These are phyloP conservation scores for Garcia nutans DNA, from an alignment of 345 rosid genomes.

Conservation along the genomic window DNA sequence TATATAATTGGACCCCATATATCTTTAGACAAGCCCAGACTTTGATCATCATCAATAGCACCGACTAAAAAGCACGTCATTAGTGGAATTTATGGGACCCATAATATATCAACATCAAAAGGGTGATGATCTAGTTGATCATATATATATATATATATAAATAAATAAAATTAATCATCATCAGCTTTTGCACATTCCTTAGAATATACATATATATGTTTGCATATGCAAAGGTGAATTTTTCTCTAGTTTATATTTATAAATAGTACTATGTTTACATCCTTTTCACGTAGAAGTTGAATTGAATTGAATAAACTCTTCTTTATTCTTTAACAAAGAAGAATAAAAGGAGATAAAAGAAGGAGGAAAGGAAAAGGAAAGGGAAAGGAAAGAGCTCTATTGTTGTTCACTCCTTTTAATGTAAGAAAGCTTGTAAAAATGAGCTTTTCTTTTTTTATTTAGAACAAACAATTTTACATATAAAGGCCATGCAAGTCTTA, in stretches of 20 bases:
- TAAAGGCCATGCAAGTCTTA: constrained; percentile 28
- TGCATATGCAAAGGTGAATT: too few relatives aligned
- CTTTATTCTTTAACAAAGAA: constrained; percentile 34
- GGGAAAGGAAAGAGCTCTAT: constrained; percentile 39
- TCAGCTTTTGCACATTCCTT: constrained; percentile 13
- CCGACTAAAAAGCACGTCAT: constrained; percentile 39
- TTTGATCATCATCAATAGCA: constrained; percentile 34
- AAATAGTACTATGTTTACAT: constrained; percentile 3
- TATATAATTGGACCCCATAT: constrained; percentile 25
- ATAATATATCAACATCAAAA: constrained; percentile 26
- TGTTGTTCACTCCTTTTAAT: constrained; percentile 58
- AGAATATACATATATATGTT: constrained; percentile 7
- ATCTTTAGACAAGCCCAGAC: constrained; percentile 21
- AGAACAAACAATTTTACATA: too few relatives aligned
- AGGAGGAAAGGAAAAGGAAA: constrained; percentile 9
- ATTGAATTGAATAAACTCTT: constrained; percentile 1
- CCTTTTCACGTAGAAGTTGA: constrained; percentile 38
- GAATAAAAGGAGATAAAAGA: background rate
- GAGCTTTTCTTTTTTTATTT: constrained; percentile 39
- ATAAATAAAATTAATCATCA: background rate
- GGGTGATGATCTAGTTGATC: background rate
- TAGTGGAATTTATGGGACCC: constrained; percentile 41
- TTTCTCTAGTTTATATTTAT: too few relatives aligned
- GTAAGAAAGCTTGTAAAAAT: constrained; percentile 51
- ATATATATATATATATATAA: too few relatives aligned